Percentiles rank a stretch among this genome's conserved stretches.
Evolutionary conservation across 1,139 yeast species (phyloP).

Genomic region (Suhomyces choctaworum): DNA sequence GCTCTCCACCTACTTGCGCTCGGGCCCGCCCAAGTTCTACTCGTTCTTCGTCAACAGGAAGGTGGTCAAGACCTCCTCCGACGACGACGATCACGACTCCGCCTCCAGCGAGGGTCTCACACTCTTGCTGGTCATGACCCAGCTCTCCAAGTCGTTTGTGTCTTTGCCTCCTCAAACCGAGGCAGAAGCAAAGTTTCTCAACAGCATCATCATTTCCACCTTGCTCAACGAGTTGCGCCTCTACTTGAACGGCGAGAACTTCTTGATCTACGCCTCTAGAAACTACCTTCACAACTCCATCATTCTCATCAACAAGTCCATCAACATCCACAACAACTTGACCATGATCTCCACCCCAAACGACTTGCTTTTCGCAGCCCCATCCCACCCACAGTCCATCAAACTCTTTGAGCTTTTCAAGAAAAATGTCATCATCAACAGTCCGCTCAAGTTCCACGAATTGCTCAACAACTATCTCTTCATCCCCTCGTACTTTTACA

Average conservation of each 20-base stretch:
- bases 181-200: conserved; percentile 28
- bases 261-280: conserved; percentile 38
- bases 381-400: conserved; percentile 6
- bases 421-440: conserved; percentile 42
- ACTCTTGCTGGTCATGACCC: conserved; percentile 16
- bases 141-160: conserved; percentile 17
- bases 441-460: conserved; percentile 48
- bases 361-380: conserved; percentile 6
- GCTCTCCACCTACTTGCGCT: conserved; percentile 38
- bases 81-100: conserved; percentile 1
- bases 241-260: conserved; percentile 29
- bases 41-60: conserved; percentile 32
- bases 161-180: conserved; percentile 24
- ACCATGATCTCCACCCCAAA: conserved; percentile 11
- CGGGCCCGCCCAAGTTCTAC: conserved; percentile 43
- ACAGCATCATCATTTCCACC: conserved; percentile 39
- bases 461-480: conserved; percentile 43
- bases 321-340: conserved; percentile 19
- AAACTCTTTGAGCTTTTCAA: conserved; percentile 40
- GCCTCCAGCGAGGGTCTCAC: conserved; percentile 1
- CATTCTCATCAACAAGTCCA: conserved; percentile 45
- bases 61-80: conserved; percentile 12
- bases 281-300: conserved; percentile 49
- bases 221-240: conserved; percentile 46
- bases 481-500: conserved; percentile 35